Base-by-base conservation (phyloP, 148 eudicot genomes). In the Heliosperma pusillum region DNA sequence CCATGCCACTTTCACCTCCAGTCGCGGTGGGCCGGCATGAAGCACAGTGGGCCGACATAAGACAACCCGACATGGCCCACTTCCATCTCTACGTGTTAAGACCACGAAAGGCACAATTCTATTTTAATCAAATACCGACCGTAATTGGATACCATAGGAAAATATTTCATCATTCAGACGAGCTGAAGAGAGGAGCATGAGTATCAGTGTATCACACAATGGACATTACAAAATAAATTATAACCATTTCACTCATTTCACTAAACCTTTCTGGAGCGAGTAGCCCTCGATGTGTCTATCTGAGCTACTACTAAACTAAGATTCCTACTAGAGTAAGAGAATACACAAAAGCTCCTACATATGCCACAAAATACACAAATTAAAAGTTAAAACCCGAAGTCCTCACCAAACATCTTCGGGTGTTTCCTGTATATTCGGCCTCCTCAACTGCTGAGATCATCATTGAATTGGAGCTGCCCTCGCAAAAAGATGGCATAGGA, bases 271-370 rank as follows among this genome's bases (percentile, higher is more conserved):
- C 17, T 2, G 33, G 36, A 52, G 55, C 45, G 62, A 16, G 56
- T 66, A 10, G 13, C 66, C 27, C 42, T 4, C 11, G 73, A 68
- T 45, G 22, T 22, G 52, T 73, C 66, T n/a, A 27, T 26, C 55
- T 53, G 44, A 75, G 74, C 62, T 50, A 36, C 55, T 50, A 50
- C 75, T 74, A 63, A 52, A 69, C 55, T 64, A 36, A 3, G 70
- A 60, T 44, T 4, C n/a, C 42, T 69, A 42, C 42, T 24, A 16
- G 8, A 10, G 64, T 47, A 70, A 21, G 58, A 63, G 66, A 40
- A 63, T 71, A 66, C 74, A 80, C 73, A 66, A 24, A 57, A 76
- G 13, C 66, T 65, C 76, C 79, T 76, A 80, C 72, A 65, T 40
- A 76, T 76, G 79, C 47, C 68, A 76, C 72, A 72, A 56, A 80